Percentiles rank a stretch among this genome's conserved stretches.
Evolutionary conservation across 768 basidiomycete genomes (phyloP).

Genomic region (Suillus sp.): DNA sequence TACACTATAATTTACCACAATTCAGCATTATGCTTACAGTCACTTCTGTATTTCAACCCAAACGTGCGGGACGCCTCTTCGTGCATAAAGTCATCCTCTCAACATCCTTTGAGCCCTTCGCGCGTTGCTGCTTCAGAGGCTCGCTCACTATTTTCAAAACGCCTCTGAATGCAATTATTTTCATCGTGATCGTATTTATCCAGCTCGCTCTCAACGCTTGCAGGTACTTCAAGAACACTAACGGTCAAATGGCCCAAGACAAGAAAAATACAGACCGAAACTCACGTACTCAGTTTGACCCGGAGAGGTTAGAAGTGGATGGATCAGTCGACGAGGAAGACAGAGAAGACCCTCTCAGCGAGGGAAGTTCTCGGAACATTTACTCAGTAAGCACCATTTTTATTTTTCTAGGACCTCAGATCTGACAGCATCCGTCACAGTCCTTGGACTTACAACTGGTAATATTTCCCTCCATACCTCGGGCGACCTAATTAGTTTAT

Average conservation of each 20-base stretch:
- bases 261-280: not conserved
- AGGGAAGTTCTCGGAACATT: not conserved
- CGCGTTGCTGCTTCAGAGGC: not conserved
- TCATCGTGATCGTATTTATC: not conserved
- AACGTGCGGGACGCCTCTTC: constrained; percentile 3
- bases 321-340: not conserved
- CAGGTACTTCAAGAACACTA: not conserved
- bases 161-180: not conserved
- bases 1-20: not conserved
- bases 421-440: not conserved
- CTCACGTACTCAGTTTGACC: no score
- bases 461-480: not conserved
- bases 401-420: not conserved
- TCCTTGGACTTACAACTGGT: constrained; percentile 1
- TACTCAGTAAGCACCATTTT: not conserved
- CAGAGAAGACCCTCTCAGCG: not conserved
- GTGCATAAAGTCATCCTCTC: not conserved
- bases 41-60: constrained; percentile 1
- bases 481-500: not conserved
- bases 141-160: not conserved
- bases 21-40: not conserved
- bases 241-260: not conserved
- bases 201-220: constrained; percentile 2
- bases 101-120: not conserved
- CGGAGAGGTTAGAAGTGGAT: not conserved